Evolutionary conservation across 164 flowering plant genomes (phyloP), one percentile per base, ranked within the genome.

Genomic region (Magnolia sinica): DNA sequence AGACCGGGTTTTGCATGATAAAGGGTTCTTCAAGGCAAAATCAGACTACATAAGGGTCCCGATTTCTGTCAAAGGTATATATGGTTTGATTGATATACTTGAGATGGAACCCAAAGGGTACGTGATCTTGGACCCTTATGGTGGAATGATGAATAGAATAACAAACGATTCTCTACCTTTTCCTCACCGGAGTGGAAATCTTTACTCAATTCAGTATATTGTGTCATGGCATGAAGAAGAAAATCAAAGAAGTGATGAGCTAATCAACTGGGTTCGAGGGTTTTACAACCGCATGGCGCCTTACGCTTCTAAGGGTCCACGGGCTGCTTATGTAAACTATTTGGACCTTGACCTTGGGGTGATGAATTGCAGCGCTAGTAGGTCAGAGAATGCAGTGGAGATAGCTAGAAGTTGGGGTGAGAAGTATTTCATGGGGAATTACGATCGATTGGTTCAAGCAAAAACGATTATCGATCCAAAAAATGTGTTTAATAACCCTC

Each of bases 381-480:
- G 18, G 58, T 8, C 8, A 0, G 14, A 64, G 29, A 70, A 78
- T 52, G 71, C 75, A 14, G 85, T 80, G 68, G 74, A 83, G 52
- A 52, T 18, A 31, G 85, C 88, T 0, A 87, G 87, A 71, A 77
- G n/a, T 73, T 89, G 92, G 92, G 92, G 92, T 63, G 89, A 87
- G 80, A 89, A 83, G 81, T 89, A 89, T 79, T 89, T 89, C 76
- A 76, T 87, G 79, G 79, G 75, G 16, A 88, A 88, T 76, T 89
- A 77, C 63, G 88, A 89, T n/a, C 78, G 86, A 20, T 70, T 89
- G 83, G 92, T 89, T 23, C 77, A 52, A 73, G 86, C 82, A 4
- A 89, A 89, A 78, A 87, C 86, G 3, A 8, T 45, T 8, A 80
- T 88, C 14, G 92, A 89, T 78, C 92, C 89, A 0, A 20, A 69